Conservation (phyloP, 495 filamentous ascomycete genomes). For the Penicillium samsonianum region DNA sequence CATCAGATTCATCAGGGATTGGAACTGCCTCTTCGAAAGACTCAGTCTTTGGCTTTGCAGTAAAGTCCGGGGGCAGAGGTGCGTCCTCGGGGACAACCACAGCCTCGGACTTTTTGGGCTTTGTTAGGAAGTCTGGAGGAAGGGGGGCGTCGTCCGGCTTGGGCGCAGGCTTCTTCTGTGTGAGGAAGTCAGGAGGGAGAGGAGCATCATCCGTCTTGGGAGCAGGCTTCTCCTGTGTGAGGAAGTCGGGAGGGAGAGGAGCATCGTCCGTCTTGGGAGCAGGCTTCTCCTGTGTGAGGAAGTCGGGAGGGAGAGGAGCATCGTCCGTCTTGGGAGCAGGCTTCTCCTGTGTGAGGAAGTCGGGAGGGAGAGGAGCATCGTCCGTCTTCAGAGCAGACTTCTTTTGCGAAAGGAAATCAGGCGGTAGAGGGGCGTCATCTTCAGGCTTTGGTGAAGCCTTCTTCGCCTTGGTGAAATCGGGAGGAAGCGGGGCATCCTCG, state of each 20-base stretch:
- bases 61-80: constrained; percentile 64
- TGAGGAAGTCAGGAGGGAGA: constrained; percentile 36
- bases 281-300: constrained; percentile 25
- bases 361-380: constrained; percentile 39
- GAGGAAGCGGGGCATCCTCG: constrained; percentile 44
- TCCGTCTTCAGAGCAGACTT: constrained; percentile 41
- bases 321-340: constrained; percentile 40
- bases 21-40: constrained; percentile 28
- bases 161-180: constrained; percentile 26
- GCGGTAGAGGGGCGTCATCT: constrained; percentile 43
- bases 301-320: constrained; percentile 50
- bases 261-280: constrained; percentile 38
- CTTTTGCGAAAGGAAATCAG: constrained; percentile 27
- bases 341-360: constrained; percentile 28
- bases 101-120: constrained; percentile 1
- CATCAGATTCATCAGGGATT: constrained; percentile 33
- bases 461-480: constrained; percentile 22
- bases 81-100: constrained; percentile 34
- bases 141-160: constrained; percentile 54
- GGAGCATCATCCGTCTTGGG: constrained; percentile 55
- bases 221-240: constrained; percentile 22
- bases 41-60: constrained; percentile 29
- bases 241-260: constrained; percentile 38
- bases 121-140: constrained; percentile 34
- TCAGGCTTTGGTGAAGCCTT: constrained; percentile 11